Base-by-base conservation (phyloP, 495 filamentous ascomycete genomes). In the Cetradonia linearis region DNA sequence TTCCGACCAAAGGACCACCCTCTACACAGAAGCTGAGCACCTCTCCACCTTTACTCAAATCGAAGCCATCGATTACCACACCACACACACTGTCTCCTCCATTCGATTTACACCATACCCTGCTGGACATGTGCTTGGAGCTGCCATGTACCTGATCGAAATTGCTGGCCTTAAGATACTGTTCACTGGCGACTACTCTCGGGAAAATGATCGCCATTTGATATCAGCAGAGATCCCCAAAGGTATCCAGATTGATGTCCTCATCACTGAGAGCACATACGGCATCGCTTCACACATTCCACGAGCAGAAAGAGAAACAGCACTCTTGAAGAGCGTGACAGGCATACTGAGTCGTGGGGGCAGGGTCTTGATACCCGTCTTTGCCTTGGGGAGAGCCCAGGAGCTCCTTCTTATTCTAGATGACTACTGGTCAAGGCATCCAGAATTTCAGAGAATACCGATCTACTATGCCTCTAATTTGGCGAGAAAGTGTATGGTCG, bases 401-500 rank as follows among this genome's bases (percentile, higher is more conserved):
- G 93, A 98, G 68, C 76, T 98, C 7, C 77, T 98, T 18, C 76
- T 98, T 6, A 97, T 98, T 68, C 77, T 98, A 20, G 93, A 98
- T 63, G 93, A 98, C 70, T 98, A 95, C 73, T 98, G 93, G 93
- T 80, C 80, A 50, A 84, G 85, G 40, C 91, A 97, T 67, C 74
- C 80, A 0, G 89, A 96, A 67, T 86, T 83, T 65, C 92, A 94
- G 64, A 88, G 87, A 61, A 83, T 86, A 23, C 93, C 93, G 20
- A 97, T 98, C 57, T 98, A 96, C 75, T 98, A 96, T 71, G 93
- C 93, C 54, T 89, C 86, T 62, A 95, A 92, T 68, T 79, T 96
- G 52, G 93, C 93, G 1, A 77, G 92, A 63, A 93, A 95, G 71
- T 98, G 93, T 69, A 98, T 98, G 93, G 81, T 95, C 20, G 91